These are phyloP conservation scores for Wickerhamiella musiphila DNA, from an alignment of 805 yeast species.

Conservation along the genomic window DNA sequence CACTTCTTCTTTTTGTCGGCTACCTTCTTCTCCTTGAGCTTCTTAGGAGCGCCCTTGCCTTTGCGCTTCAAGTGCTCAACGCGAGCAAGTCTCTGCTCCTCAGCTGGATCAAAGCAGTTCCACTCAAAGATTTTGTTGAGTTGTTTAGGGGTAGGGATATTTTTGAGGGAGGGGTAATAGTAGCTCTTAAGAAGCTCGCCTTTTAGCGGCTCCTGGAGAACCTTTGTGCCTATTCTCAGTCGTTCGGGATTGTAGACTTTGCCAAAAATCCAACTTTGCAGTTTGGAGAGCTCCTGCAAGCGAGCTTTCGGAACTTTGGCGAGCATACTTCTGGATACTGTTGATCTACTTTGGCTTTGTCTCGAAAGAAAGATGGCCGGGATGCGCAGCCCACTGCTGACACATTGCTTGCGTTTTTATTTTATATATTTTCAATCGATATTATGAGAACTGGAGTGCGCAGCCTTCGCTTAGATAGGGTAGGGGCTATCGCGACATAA, in stretches of 20 bases:
- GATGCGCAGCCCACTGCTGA: too few relatives aligned
- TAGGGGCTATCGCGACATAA: too few relatives aligned
- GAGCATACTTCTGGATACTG: neutral
- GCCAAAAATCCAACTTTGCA: constrained; percentile 19
- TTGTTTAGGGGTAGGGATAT: constrained; percentile 13
- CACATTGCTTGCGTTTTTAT: too few relatives aligned
- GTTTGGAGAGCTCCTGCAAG: constrained; percentile 16
- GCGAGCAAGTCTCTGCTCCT: constrained; percentile 13
- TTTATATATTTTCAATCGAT: too few relatives aligned
- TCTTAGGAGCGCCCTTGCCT: constrained; percentile 21
- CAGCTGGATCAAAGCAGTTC: constrained; percentile 15
- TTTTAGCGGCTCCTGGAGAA: constrained; percentile 18
- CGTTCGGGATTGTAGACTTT: constrained; percentile 20
- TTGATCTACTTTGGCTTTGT: too few relatives aligned
- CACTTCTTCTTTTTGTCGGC: constrained; percentile 11
- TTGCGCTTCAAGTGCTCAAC: constrained; percentile 14
- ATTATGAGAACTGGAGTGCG: too few relatives aligned
- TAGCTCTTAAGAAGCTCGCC: constrained; percentile 20
- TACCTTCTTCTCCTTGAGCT: constrained; percentile 17
- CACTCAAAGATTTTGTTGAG: constrained; percentile 12
- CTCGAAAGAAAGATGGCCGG: too few relatives aligned
- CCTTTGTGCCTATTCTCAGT: constrained; percentile 20
- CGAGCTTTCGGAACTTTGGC: constrained; percentile 10
- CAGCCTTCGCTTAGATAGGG: too few relatives aligned
- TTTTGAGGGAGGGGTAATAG: constrained; percentile 17